Evolutionary conservation across 176 grass and related monocot genomes (phyloP).

Genomic region (Cenchrus americanus): DNA sequence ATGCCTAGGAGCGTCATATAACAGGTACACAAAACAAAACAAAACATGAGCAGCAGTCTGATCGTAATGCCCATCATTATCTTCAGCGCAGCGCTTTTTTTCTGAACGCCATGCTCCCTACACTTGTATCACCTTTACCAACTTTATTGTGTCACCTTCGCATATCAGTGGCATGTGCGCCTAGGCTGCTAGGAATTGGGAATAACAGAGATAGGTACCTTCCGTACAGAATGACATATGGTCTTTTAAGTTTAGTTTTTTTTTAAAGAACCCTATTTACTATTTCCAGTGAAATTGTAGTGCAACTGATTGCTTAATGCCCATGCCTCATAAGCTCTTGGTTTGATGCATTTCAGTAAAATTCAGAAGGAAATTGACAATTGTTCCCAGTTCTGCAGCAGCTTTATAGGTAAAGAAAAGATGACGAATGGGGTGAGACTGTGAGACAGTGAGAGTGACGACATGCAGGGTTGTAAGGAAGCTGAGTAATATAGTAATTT

Average conservation of each 20-base stretch:
- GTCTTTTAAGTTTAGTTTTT: not conserved
- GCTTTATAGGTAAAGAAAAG: not conserved
- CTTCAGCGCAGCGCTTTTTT: conserved; percentile 30
- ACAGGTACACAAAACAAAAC: conserved; percentile 20
- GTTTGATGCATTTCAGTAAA: not conserved
- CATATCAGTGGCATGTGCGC: conserved; percentile 11
- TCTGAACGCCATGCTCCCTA: conserved; percentile 27
- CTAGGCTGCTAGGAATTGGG: not conserved
- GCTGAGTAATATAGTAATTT: conserved; percentile 2
- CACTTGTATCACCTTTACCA: conserved; percentile 16
- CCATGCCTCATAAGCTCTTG: not conserved
- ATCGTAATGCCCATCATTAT: conserved; percentile 38
- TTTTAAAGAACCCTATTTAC: not conserved
- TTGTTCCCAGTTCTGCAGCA: not conserved
- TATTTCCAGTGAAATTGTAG: not conserved
- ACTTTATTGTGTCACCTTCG: conserved; percentile 15
- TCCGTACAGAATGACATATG: not conserved
- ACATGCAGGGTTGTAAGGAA: not conserved
- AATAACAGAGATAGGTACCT: not conserved
- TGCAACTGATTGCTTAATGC: not conserved
- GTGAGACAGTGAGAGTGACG: not conserved
- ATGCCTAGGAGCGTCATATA: conserved; percentile 6
- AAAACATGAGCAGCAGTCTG: conserved; percentile 28
- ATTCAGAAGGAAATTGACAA: not conserved
- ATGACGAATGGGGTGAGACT: not conserved